Base-by-base conservation (phyloP, 2,329 filamentous ascomycete species). In the Phymatotrichopsis omnivora region DNA sequence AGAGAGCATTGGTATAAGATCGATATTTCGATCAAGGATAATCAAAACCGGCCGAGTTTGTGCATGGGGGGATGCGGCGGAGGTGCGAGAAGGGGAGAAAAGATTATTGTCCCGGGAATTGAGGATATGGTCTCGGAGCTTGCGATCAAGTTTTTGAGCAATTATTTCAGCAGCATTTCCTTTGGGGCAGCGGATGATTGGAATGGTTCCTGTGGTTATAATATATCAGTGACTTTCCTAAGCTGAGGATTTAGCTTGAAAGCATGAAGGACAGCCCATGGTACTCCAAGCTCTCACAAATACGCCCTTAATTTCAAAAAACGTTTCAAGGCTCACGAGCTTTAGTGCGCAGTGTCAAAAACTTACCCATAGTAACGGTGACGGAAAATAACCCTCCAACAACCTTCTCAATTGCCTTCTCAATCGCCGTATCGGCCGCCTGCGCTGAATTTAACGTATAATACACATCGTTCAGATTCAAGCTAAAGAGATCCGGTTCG, bases 341-440 rank as follows among this genome's bases (percentile, higher is more conserved):
- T n/a, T n/a, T n/a, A n/a, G n/a, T n/a, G n/a, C n/a, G 39, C 17
- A 12, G 2, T 28, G 23, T 42, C 55, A 20, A 8, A 24, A 14
- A 55, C 70, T 47, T 71, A 81, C 86, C 89, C 85, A 95, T 94
- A 4, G 91, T 98, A n/a, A 93, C 91, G 49, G 91, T 81, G 37
- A 98, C 91, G 53, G 87, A 95, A 66, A 96, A 98, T n/a, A 98
- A 69, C 0, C 91, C 91, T 59, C 83, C 93, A 39, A 98, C 91
- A 53, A 96, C 89, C 56, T 80, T 79, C 63, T 98, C 89, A 24
- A 98, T 76, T 28, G 91, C 78, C 41, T 74, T 71, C 60, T 96
- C 91, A 43, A 98, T 73, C 60, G 91, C 83, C 48, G 91, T 84
- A 58, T 96, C 91, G 55, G 81, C 84, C 2, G 86, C 93, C 61